Evolutionary conservation across 352 stramenopile species (phyloP), one percentile per base, ranked within the genome.

Genomic region (Thalassiosira livingstoniorum): DNA sequence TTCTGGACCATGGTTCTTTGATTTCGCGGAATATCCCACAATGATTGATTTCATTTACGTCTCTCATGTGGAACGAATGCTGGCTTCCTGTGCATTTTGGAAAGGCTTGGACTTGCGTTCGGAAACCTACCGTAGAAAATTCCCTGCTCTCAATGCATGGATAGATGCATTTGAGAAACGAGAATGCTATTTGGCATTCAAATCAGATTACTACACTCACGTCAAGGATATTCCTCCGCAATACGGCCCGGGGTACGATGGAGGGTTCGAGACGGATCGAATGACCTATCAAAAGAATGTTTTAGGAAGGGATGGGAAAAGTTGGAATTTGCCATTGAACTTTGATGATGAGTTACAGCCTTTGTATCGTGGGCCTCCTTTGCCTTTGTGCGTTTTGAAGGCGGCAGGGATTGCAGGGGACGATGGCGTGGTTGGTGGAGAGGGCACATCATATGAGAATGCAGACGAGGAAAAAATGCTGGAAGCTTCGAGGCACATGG

Each of bases 1-100:
- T 1, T 69, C 74, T 35, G 88, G 88, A 29, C 89, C 88, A 18
- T 93, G 87, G 78, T 93, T 93, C 79, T 93, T 93, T 74, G 90
- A 92, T 66, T 84, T 81, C 43, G 70, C 82, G 25, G 88, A 94
- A 39, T 78, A 89, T 60, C 91, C 94, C 13, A 95, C 90, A 32
- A 94, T 96, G 80, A 95, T 96, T 79, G 94, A 97, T 80, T 92
- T 96, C 60, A 87, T 95, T 23, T 97, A 94, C 77, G 89, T 95
- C 5, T 93, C 88, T 18, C 94, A 95, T 72, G 80, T 97, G 0
- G 94, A 97, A 83, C 78, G 94, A 21, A 96, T 97, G 86, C 72
- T 93, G 45, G 93, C 94, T 25, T 94, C 87, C 45, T 90, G 83
- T 67, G 89, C 90, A 4, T 97, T 94, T 88, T 97, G 92, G 92